A percentile compares a stretch with the other conserved stretches of the same genome.
phyloP scores from a whole-genome alignment of 1,139 yeast genomes.

The Hemisphaericaspora subhashii region DNA sequence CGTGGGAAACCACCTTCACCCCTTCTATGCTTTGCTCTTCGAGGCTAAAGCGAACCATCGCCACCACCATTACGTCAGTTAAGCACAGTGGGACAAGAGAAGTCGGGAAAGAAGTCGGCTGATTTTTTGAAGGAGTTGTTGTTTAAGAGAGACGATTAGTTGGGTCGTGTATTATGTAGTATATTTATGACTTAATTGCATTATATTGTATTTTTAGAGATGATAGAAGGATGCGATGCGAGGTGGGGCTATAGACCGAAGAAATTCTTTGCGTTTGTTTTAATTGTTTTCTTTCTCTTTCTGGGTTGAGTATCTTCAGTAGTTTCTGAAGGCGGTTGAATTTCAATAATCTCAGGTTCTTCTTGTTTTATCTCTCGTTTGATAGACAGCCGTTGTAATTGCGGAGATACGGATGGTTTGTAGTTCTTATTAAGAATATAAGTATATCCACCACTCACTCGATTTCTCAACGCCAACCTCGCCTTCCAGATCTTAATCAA shows the following conservation, averaged over 20 bases:
- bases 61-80: not conserved
- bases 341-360: not conserved
- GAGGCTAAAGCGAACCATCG: no score
- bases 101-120: constrained; percentile 3
- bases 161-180: not conserved
- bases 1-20: constrained; percentile 13
- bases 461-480: not conserved
- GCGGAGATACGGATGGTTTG: not conserved
- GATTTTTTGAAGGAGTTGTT: constrained; percentile 7
- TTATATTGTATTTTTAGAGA: constrained; percentile 10
- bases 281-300: constrained; percentile 10
- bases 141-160: constrained; percentile 2
- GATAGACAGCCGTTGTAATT: not conserved
- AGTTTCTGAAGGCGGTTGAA: not conserved
- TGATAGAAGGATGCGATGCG: no score
- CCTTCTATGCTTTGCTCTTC: no score
- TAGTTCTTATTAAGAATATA: constrained; percentile 5
- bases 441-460: constrained; percentile 1
- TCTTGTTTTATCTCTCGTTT: not conserved
- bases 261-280: constrained; percentile 17
- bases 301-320: constrained; percentile 1
- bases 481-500: constrained; percentile 1
- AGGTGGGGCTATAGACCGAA: no score
- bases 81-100: not conserved
- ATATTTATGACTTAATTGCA: not conserved